Evolutionary conservation across 2,329 filamentous ascomycete species (phyloP).

Genomic region (Botrytis sinoallii): DNA sequence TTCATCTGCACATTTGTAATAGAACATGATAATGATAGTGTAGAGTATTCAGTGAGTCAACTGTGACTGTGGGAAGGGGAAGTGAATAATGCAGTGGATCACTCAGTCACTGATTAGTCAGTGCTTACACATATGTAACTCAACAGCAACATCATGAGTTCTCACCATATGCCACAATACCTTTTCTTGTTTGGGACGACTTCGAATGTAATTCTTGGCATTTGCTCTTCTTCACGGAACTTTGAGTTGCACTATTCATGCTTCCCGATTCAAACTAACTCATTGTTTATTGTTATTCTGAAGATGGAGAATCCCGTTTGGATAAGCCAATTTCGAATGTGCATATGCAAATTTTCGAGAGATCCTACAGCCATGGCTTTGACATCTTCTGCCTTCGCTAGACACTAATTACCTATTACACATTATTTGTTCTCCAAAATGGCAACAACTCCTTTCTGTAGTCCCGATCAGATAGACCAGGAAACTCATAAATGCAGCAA

Average conservation of each 20-base stretch:
- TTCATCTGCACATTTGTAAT: not conserved
- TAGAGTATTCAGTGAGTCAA: not conserved
- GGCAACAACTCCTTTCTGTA: not conserved
- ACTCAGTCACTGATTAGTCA: not conserved
- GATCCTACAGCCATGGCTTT: not conserved
- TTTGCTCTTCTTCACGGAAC: not conserved
- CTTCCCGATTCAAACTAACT: not conserved
- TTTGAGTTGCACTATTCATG: not conserved
- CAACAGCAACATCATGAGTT: not conserved
- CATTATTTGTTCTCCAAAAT: not conserved
- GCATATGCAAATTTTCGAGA: not conserved
- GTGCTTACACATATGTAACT: not conserved
- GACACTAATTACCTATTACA: not conserved
- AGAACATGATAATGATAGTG: not conserved
- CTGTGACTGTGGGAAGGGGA: not conserved
- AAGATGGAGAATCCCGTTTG: not conserved
- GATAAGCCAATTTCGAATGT: not conserved
- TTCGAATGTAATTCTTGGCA: not conserved
- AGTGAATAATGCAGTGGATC: not conserved
- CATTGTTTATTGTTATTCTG: not conserved
- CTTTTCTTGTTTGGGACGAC: not conserved
- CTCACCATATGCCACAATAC: not conserved
- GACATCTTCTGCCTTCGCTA: not conserved
- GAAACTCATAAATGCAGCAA: not conserved
- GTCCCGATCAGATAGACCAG: not conserved